These are phyloP conservation scores for Ustulina deusta DNA, from an alignment of 2,329 filamentous ascomycete species.

Conservation along the genomic window DNA sequence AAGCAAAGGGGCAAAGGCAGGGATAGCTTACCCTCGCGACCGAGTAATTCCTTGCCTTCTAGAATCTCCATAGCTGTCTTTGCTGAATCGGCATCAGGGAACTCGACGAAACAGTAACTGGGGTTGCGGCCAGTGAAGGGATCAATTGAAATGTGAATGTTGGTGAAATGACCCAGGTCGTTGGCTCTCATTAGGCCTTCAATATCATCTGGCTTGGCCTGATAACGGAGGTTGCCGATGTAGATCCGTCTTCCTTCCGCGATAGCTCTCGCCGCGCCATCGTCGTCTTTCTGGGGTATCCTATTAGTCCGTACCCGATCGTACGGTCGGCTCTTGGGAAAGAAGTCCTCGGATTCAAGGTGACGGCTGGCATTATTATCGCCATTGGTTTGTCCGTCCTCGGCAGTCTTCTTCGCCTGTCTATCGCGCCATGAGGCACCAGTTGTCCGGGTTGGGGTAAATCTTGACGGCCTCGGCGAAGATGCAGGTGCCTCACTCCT, in stretches of 20 bases:
- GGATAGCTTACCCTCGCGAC: slow-evolving; percentile 56
- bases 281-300: slow-evolving; percentile 37
- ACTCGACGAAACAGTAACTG: slow-evolving; percentile 80
- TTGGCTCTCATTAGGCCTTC: slow-evolving; percentile 51
- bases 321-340: slow-evolving; percentile 32
- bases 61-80: slow-evolving; percentile 68
- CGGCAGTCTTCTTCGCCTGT: slow-evolving; percentile 22
- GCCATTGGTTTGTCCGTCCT: slow-evolving; percentile 21
- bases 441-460: slow-evolving; percentile 19
- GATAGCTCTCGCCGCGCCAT: slow-evolving; percentile 43
- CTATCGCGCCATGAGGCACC: slow-evolving; percentile 39
- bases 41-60: slow-evolving; percentile 65
- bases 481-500: slow-evolving; percentile 31
- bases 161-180: slow-evolving; percentile 57
- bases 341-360: slow-evolving; percentile 23
- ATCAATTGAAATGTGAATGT: slow-evolving; percentile 76
- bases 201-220: slow-evolving; percentile 58
- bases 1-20: not conserved
- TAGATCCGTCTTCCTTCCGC: slow-evolving; percentile 64
- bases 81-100: slow-evolving; percentile 68
- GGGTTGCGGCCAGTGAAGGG: slow-evolving; percentile 76
- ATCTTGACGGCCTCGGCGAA: slow-evolving; percentile 29
- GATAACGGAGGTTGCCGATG: slow-evolving; percentile 72
- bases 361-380: slow-evolving; percentile 22
- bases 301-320: slow-evolving; percentile 32